Evolutionary conservation across 306 rosid genomes (phyloP).

Genomic region (Vicia faba): DNA sequence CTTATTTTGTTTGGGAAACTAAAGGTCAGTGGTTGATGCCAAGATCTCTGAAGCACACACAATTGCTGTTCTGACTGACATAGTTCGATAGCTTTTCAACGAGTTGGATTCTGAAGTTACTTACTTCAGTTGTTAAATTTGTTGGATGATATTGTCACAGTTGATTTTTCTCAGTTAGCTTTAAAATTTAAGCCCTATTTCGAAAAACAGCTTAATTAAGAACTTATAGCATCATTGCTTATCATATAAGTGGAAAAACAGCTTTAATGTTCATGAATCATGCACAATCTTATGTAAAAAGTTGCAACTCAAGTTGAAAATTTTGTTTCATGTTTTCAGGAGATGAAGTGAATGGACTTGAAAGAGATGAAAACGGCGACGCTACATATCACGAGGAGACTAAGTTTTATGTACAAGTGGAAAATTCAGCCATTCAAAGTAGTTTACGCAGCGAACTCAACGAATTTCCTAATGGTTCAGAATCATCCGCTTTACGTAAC

Average conservation of each 20-base stretch:
- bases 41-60: conserved; percentile 33
- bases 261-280: too few relatives aligned
- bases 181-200: neutral
- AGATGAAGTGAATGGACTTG: conserved; percentile 34
- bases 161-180: conserved; percentile 3
- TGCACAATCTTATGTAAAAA: neutral
- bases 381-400: conserved; percentile 14
- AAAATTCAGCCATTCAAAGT: conserved; percentile 28
- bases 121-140: conserved; percentile 7
- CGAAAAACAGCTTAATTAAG: neutral
- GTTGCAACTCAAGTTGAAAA: conserved; percentile 29
- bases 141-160: conserved; percentile 2
- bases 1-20: conserved; percentile 42
- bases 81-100: conserved; percentile 15
- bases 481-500: conserved; percentile 24
- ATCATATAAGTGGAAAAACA: neutral
- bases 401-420: conserved; percentile 16
- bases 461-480: conserved; percentile 15
- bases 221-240: neutral
- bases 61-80: conserved; percentile 15
- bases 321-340: conserved; percentile 42
- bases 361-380: conserved; percentile 40
- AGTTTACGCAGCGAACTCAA: conserved; percentile 27
- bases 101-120: conserved; percentile 29
- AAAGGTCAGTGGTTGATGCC: conserved; percentile 46